These are phyloP conservation scores for Schwanniomyces pseudopolymorphus DNA, from an alignment of 805 yeast genomes.

Conservation along the genomic window DNA sequence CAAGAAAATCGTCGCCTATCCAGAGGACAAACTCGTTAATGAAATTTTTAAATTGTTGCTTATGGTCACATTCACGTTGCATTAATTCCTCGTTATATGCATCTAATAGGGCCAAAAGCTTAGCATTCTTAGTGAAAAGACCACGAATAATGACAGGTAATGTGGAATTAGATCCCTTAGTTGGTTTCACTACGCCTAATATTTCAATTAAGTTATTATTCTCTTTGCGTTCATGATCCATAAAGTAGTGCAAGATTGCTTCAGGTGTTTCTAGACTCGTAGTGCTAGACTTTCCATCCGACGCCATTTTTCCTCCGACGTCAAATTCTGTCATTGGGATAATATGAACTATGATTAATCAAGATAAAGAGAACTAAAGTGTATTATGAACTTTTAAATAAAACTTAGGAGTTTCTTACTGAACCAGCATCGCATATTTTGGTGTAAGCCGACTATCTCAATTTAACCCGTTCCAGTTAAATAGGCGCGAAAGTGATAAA, in stretches of 20 bases:
- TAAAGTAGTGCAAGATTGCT: constrained; percentile 9
- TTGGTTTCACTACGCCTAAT: constrained; percentile 32
- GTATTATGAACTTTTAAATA: background rate
- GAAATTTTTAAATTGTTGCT: constrained; percentile 32
- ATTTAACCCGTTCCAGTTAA: constrained; percentile 1
- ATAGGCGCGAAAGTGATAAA: constrained; percentile 2
- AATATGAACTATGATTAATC: background rate
- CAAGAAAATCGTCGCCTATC: constrained; percentile 35
- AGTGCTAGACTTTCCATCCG: background rate
- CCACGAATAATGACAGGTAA: constrained; percentile 38
- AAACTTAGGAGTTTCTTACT: background rate
- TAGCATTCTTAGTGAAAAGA: constrained; percentile 37
- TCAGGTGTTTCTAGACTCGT: background rate
- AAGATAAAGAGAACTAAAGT: background rate
- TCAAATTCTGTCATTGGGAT: background rate
- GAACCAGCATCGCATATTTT: constrained; percentile 1
- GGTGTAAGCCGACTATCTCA: background rate
- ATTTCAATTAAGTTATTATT: constrained; percentile 36
- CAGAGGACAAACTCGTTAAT: constrained; percentile 40
- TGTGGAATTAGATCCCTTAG: constrained; percentile 21
- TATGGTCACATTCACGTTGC: constrained; percentile 16
- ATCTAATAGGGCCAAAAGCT: constrained; percentile 21
- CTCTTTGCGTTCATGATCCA: constrained; percentile 26
- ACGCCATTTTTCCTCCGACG: background rate
- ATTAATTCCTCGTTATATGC: constrained; percentile 13